Evolutionary conservation across 805 yeast species (phyloP), one percentile per base, ranked within the genome.

Genomic region (Yamadazyma philogaea): DNA sequence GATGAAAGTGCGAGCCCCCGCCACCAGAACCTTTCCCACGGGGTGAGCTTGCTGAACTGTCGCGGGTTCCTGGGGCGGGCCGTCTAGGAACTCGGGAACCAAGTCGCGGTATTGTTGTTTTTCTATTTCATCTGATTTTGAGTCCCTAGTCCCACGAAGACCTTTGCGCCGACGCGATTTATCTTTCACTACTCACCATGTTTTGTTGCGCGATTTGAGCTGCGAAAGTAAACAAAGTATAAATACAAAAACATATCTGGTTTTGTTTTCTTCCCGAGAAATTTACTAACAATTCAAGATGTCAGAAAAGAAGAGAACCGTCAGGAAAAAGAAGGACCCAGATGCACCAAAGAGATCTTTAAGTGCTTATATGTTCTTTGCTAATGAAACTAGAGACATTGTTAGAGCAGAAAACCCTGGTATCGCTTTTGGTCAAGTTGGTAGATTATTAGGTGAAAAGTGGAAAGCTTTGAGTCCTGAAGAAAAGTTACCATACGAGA

Each of bases 271-370:
- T 30, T 20, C 14, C 8, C 34, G 19, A 7, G 3, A 11, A 30
- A 21, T 31, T 17, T 38, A 43, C 42, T 43, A 43, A 37, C 42
- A 37, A 5, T 16, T 38, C 16, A 50, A 30, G 39, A 52, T 52
- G 57, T 52, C 70, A 47, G 75, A 70, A 56, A 70, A 62, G 55
- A 70, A 66, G 61, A 70, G 64, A 53, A 45, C 70, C 42, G 56
- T 69, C 44, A 70, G 75, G 68, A 70, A 70, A 60, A 70, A 70
- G 73, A 70, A 70, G 75, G 95, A 87, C 69, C 96, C 99, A 75
- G 90, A 91, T 70, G 99, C 99, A 53, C 99, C 99, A 68, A 93
- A 93, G 87, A 87, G 98, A 72, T 88, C 97, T 19, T 75, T 93
- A 65, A 88, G 97, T 47, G 96, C 98, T 38, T 93, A 91, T 82